Evolutionary conservation across 305 asterid species (phyloP).

Genomic region (Andrographis paniculata): DNA sequence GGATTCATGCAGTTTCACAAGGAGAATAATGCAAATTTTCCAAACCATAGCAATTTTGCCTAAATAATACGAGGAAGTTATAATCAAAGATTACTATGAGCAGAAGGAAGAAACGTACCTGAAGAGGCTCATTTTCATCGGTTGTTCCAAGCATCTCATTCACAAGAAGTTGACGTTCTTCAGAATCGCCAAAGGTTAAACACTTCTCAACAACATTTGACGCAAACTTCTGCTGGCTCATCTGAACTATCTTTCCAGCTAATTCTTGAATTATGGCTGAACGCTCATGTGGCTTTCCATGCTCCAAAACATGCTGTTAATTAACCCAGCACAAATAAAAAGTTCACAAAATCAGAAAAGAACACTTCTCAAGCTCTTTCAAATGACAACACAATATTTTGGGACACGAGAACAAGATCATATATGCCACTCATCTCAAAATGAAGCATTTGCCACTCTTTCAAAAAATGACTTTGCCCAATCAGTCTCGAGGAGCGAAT

Average conservation of each 20-base stretch:
- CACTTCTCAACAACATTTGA: slow-evolving; percentile 62
- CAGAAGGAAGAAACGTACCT: slow-evolving; percentile 27
- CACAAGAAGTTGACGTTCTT: slow-evolving; percentile 44
- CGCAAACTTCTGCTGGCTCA: slow-evolving; percentile 80
- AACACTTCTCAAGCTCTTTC: neutral
- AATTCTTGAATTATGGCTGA: slow-evolving; percentile 44
- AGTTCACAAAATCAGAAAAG: neutral
- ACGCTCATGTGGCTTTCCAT: slow-evolving; percentile 55
- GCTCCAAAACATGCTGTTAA: slow-evolving; percentile 57
- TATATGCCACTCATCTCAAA: too few relatives aligned
- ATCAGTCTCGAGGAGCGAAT: too few relatives aligned
- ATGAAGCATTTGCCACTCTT: too few relatives aligned
- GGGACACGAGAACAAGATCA: too few relatives aligned
- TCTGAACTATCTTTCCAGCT: slow-evolving; percentile 58
- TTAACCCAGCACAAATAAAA: too few relatives aligned
- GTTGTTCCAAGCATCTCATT: slow-evolving; percentile 65
- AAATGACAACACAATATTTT: too few relatives aligned
- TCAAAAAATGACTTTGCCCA: too few relatives aligned
- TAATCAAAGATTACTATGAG: neutral
- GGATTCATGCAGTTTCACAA: too few relatives aligned
- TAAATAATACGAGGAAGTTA: neutral
- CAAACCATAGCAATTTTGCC: too few relatives aligned
- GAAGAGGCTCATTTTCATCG: slow-evolving; percentile 67
- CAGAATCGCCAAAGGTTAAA: slow-evolving; percentile 44
- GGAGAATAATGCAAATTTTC: too few relatives aligned